A percentile compares a stretch with the other conserved stretches of the same genome.
Evolutionary conservation across 2,329 filamentous ascomycete genomes (phyloP).

Genomic region (Ophiosphaerella korrae): DNA sequence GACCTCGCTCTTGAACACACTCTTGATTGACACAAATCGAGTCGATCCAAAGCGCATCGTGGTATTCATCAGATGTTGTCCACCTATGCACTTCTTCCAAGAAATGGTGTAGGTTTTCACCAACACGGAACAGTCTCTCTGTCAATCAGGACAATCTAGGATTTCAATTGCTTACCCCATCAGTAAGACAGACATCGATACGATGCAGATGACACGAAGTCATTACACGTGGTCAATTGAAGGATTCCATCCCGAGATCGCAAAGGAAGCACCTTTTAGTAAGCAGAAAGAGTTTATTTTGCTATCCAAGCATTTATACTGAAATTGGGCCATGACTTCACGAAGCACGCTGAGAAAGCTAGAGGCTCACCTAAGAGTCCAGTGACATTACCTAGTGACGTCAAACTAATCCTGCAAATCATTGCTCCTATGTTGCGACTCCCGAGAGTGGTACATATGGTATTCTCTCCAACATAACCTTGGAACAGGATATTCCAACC

Average conservation of each 20-base stretch:
- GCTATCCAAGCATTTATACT: not conserved
- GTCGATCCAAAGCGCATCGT: constrained; percentile 13
- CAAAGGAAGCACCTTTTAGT: not conserved
- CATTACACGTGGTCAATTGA: not conserved
- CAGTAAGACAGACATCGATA: constrained; percentile 6
- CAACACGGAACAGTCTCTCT: not conserved
- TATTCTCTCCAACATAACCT: no score
- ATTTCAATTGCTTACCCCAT: not conserved
- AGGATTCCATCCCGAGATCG: not conserved
- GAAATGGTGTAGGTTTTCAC: not conserved
- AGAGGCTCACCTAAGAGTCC: no score
- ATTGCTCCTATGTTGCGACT: no score
- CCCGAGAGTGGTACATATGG: no score
- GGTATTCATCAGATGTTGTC: not conserved
- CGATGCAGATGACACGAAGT: not conserved
- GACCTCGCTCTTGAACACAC: constrained; percentile 2
- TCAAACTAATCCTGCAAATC: no score
- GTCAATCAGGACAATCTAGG: not conserved
- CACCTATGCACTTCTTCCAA: not conserved
- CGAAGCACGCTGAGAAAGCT: no score
- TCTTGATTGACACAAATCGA: constrained; percentile 15
- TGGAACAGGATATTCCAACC: no score
- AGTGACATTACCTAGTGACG: no score
- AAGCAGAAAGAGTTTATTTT: not conserved
- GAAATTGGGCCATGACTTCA: not conserved